Base-by-base conservation (phyloP, 106 monocot genomes). In the Dendrobium officinale region DNA sequence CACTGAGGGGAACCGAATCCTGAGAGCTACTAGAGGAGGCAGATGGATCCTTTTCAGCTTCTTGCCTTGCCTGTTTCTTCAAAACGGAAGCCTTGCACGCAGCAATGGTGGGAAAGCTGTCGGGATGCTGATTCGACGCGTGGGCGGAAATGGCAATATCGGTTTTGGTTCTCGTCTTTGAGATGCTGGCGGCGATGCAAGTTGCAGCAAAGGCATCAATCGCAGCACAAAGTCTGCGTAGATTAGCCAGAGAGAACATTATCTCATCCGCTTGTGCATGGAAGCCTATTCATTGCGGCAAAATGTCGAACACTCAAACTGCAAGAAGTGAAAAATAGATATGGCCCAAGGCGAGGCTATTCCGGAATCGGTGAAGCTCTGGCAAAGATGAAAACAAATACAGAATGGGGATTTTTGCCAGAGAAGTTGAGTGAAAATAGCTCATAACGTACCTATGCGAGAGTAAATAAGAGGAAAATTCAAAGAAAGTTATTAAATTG, bases 161-260 rank as follows among this genome's bases (percentile, higher is more conserved):
- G 42, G 87, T 33, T 44, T 85, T 88, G 29, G 75, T 37, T 18
- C 83, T 83, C 10, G 80, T 79, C 33, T 84, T 88, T 1, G 88
- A 81, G 41, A 98, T 51, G 20, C 78, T 83, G 61, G 92, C 90
- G n/a, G 86, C 94, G 41, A 98, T 94, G 58, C 87, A 75, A 54
- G 97, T 88, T 51, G 89, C 80, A 15, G 92, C 88, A 48, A 92
- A 74, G 45, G 94, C 87, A 81, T 97, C 97, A 80, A 94, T 73
- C 6, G 90, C 94, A 0, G 89, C 94, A 64, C 94, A 97, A 82
- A 97, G 76, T 79, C 89, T 77, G 55, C 89, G 86, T 24, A 97
- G 41, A 10, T 83, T 73, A 72, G 54, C 64, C 75, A 92, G 20
- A 73, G 90, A 89, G 54, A 97, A 82, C 97, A 97, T 96, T 72